Evolutionary conservation across 2,329 filamentous ascomycete species (phyloP), one percentile per base, ranked within the genome.

Genomic region (Botryotinia globosa): DNA sequence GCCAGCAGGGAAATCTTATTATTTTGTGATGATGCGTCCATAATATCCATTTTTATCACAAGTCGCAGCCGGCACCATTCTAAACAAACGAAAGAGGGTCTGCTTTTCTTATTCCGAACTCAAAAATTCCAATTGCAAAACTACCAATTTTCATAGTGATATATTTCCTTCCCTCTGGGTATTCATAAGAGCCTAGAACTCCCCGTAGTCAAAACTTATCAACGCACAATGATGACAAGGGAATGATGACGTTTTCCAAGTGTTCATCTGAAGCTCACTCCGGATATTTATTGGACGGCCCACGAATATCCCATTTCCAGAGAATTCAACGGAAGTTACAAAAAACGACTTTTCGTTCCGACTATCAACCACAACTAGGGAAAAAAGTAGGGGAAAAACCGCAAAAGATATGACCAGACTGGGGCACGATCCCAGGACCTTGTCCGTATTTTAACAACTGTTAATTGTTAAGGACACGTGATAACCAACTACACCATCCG

Each of bases 401-500:
- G 18, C 37, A 67, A 68, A 68, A 68, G 0, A 10, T 25, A 44
- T 68, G 65, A 68, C 65, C 65, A 68, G 51, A 56, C 65, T 68
- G 65, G 65, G 65, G 65, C 48, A 44, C 65, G 65, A 68, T 68
- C 65, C 65, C 65, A 68, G 65, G 65, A 68, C 65, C 65, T 68
- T 68, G 48, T 68, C 65, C 65, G 65, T 68, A 16, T 56, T 67
- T 54, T 56, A 67, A 67, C 65, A 67, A 18, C 22, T 56, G 1
- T 42, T 42, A 42, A 42, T 56, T 67, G 65, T 68, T 68, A 68
- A 68, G 65, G 65, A 68, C 48, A 68, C 65, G 65, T 68, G 65
- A 68, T 68, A 68, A 68, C 48, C 65, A 68, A 68, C 65, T 68
- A 68, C 65, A 68, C 65, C 65, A 68, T 68, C 65, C 65, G 65